Percentiles rank a stretch among this genome's conserved stretches.
Evolutionary conservation across 2,329 filamentous ascomycete genomes (phyloP).

Genomic region (Xylariaceae sp.): DNA sequence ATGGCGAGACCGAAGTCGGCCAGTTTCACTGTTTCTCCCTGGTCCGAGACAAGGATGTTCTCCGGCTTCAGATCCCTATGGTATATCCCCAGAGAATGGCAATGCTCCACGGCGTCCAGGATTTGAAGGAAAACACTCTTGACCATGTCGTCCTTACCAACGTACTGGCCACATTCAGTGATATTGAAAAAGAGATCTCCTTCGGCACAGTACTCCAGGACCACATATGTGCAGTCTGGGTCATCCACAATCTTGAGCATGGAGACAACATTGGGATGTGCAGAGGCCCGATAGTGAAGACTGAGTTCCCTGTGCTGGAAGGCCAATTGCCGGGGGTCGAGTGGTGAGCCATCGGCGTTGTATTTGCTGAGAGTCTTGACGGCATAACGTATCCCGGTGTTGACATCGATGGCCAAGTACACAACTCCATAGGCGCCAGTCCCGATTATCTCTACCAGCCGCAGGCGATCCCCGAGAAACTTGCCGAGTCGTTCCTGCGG

Average conservation of each 20-base stretch:
- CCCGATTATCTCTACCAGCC: slow-evolving; percentile 79
- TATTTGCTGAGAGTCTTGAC: slow-evolving; percentile 96
- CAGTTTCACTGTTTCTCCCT: slow-evolving; percentile 85
- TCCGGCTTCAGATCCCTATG: slow-evolving; percentile 97
- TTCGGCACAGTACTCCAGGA: slow-evolving; percentile 94
- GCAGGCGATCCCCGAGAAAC: slow-evolving; percentile 74
- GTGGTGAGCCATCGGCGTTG: slow-evolving; percentile 60
- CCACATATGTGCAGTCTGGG: slow-evolving; percentile 87
- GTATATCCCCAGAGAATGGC: slow-evolving; percentile 90
- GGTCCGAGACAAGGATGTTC: slow-evolving; percentile 89
- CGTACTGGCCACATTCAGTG: slow-evolving; percentile 88
- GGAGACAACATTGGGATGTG: slow-evolving; percentile 88
- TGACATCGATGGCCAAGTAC: slow-evolving; percentile 81
- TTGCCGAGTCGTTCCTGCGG: slow-evolving; percentile 85
- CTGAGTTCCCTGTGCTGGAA: slow-evolving; percentile 93
- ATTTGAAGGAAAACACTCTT: slow-evolving; percentile 90
- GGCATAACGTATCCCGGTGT: slow-evolving; percentile 76
- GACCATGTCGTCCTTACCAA: slow-evolving; percentile 84
- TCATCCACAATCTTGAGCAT: slow-evolving; percentile 91
- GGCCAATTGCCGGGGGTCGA: slow-evolving; percentile 79
- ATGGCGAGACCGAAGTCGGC: slow-evolving; percentile 97
- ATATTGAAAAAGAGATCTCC: slow-evolving; percentile 97
- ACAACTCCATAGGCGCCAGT: slow-evolving; percentile 96
- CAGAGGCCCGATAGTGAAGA: slow-evolving; percentile 82
- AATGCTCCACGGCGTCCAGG: slow-evolving; percentile 91